Conservation (phyloP, 1,284 basidiomycete genomes). For the Leccinum huronense region DNA sequence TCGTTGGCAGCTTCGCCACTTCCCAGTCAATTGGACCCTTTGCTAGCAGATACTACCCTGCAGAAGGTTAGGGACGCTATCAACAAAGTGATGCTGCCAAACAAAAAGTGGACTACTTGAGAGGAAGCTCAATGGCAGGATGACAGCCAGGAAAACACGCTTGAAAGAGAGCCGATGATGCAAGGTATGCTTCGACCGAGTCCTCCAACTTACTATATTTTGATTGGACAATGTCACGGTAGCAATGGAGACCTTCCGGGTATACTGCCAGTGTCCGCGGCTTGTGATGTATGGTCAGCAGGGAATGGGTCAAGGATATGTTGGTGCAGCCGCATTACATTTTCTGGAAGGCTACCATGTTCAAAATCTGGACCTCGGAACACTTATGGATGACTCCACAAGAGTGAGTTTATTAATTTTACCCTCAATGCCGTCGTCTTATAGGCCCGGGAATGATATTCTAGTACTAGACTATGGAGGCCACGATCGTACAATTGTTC, state of each 20-base stretch:
- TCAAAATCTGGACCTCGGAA: constrained; percentile 90
- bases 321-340: constrained; percentile 90
- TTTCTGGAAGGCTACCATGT: constrained; percentile 95
- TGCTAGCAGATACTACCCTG: constrained; percentile 64
- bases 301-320: constrained; percentile 89
- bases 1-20: constrained; percentile 84
- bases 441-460: background rate
- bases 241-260: constrained; percentile 90
- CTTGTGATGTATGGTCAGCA: constrained; percentile 78
- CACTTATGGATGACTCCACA: constrained; percentile 86
- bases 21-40: constrained; percentile 79
- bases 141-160: constrained; percentile 63
- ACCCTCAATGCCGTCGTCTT: constrained; percentile 1
- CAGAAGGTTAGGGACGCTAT: constrained; percentile 73
- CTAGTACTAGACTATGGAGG: constrained; percentile 75
- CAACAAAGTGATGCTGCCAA: constrained; percentile 65
- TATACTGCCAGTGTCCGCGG: constrained; percentile 77
- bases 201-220: background rate
- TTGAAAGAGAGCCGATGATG: constrained; percentile 81
- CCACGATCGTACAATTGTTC: constrained; percentile 94
- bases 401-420: constrained; percentile 50
- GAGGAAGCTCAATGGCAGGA: constrained; percentile 95
- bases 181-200: constrained; percentile 60
- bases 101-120: constrained; percentile 77
- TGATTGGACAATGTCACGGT: constrained; percentile 15